Base-by-base conservation (phyloP, 2,329 filamentous ascomycete genomes). In the Fusarium tuaranense region DNA sequence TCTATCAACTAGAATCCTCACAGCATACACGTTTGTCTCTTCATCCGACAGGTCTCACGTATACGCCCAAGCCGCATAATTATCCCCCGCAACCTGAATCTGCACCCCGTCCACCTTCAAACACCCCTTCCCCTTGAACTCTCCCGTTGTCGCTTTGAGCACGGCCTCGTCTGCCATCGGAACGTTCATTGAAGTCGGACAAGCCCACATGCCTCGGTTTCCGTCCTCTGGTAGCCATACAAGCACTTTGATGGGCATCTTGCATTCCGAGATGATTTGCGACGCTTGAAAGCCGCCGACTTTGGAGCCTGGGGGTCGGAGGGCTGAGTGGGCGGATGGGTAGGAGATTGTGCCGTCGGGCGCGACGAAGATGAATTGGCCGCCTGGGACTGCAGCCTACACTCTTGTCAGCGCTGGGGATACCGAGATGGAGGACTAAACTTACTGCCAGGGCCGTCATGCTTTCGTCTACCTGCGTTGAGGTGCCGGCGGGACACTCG, bases 331-430 rank as follows among this genome's bases (percentile, higher is more conserved):
- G 0, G 90, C 85, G 22, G 77, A 71, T 1, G 90, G 89, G 82
- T 89, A 93, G 65, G 85, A 83, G 67, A 93, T 80, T 12, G 85
- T 83, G 7, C 91, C 92, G 30, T 85, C 80, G 5, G 87, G 83
- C 4, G 82, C 83, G 67, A 93, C 85, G 80, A 90, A 93, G 75
- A 92, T 85, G 67, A 86, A 82, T 76, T 93, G 91, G 30, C 92
- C 91, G 32, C 91, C 91, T 7, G 91, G 90, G 6, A 92, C 91
- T 34, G 86, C 78, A 36, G 89, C 87, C 82, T 85, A 10, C 3
- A 1, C 5, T 2, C 38, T 4, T 63, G 48, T 34, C 1, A 8
- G n/a, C 5, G 3, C 12, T 22, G 34, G 46, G 32, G 8, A 3
- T 14, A 1, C 16, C 5, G 8, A 0, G 0, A 16, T 22, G 25